phyloP scores from a whole-genome alignment of 257 asterid species.

The Capsicum rhomboideum region DNA sequence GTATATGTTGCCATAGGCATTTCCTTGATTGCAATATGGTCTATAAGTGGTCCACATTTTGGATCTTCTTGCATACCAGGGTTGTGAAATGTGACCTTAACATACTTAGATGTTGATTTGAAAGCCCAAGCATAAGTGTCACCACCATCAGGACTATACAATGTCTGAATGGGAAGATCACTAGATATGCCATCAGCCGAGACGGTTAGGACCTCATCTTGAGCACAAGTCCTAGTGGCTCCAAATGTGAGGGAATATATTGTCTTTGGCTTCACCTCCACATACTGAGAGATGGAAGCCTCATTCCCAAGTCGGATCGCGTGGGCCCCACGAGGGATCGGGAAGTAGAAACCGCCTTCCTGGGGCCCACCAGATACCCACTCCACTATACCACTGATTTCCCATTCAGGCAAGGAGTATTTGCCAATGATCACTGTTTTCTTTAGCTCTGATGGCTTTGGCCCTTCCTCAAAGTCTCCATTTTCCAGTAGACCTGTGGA shows the following conservation, averaged over 20 bases:
- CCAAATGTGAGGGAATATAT: slow-evolving; percentile 51
- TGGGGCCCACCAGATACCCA: slow-evolving; percentile 73
- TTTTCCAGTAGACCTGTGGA: slow-evolving; percentile 42
- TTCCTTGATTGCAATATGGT: slow-evolving; percentile 74
- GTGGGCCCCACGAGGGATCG: slow-evolving; percentile 64
- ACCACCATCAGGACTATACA: slow-evolving; percentile 66
- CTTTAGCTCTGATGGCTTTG: slow-evolving; percentile 37
- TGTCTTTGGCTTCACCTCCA: slow-evolving; percentile 29
- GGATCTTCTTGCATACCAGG: slow-evolving; percentile 79
- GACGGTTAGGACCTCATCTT: slow-evolving; percentile 50
- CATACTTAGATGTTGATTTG: slow-evolving; percentile 36
- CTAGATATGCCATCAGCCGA: slow-evolving; percentile 46
- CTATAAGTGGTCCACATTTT: slow-evolving; percentile 69
- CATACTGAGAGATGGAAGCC: slow-evolving; percentile 49
- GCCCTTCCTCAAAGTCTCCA: slow-evolving; percentile 66
- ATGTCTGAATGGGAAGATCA: slow-evolving; percentile 61
- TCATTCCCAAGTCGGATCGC: slow-evolving; percentile 73
- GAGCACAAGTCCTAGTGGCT: slow-evolving; percentile 78
- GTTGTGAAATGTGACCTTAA: slow-evolving; percentile 58
- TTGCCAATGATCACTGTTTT: slow-evolving; percentile 55
- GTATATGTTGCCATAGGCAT: slow-evolving; percentile 23
- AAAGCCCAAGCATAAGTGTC: slow-evolving; percentile 83
- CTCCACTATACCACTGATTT: slow-evolving; percentile 56
- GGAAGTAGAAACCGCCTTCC: slow-evolving; percentile 56
- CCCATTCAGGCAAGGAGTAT: slow-evolving; percentile 71